These are phyloP conservation scores for Tylopilus sp. DNA, from an alignment of 768 basidiomycete genomes.

Conservation along the genomic window DNA sequence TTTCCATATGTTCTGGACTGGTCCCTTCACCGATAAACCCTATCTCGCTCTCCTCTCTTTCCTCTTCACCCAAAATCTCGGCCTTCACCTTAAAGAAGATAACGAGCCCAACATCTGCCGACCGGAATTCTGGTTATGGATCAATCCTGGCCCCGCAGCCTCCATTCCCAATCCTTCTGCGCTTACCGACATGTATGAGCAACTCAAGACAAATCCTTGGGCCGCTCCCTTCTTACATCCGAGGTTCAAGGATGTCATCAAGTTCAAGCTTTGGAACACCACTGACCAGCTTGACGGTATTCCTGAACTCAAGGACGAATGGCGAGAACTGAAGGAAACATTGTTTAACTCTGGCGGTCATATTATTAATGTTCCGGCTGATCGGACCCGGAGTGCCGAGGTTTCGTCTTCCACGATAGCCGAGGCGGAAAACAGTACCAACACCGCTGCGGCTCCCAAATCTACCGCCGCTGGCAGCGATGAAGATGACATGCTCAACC, in stretches of 20 bases:
- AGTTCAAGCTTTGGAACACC: conserved; percentile 98
- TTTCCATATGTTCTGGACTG: conserved; percentile 99
- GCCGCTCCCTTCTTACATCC: conserved; percentile 92
- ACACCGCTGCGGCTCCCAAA: conserved; percentile 14
- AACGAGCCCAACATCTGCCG: conserved; percentile 53
- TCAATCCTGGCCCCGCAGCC: conserved; percentile 96
- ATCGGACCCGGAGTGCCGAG: conserved; percentile 34
- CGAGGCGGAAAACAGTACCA: conserved; percentile 23
- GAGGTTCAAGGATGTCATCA: conserved; percentile 86
- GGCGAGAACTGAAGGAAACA: conserved; percentile 69
- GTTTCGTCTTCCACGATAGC: conserved; percentile 14
- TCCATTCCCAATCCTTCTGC: conserved; percentile 84
- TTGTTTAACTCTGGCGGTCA: conserved; percentile 88
- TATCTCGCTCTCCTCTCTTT: conserved; percentile 94
- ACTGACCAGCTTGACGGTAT: conserved; percentile 94
- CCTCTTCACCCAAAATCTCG: conserved; percentile 93
- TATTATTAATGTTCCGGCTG: conserved; percentile 60
- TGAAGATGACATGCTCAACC: conserved; percentile 62
- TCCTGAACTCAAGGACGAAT: conserved; percentile 86
- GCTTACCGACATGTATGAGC: conserved; percentile 74
- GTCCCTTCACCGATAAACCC: conserved; percentile 97
- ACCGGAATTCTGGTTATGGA: conserved; percentile 97
- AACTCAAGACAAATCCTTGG: conserved; percentile 87
- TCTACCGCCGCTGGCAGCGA: conserved; percentile 22
- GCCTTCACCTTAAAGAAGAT: conserved; percentile 64